Conservation (phyloP, 768 basidiomycete genomes). For the Naganishia kalamii region DNA sequence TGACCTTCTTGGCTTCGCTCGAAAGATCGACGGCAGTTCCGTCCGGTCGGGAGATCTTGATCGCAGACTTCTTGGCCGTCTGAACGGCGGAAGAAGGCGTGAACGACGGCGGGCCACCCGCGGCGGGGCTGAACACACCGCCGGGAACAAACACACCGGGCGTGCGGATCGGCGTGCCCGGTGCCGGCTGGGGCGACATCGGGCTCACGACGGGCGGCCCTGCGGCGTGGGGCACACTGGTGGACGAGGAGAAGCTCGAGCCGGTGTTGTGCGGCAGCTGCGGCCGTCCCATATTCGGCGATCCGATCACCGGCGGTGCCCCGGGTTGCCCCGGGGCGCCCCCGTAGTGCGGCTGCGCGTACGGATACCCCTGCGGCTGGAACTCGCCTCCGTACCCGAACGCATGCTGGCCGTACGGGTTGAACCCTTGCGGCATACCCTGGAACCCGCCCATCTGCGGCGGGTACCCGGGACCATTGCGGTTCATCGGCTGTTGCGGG, state of each 20-base stretch:
- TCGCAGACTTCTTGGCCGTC: slow-evolving; percentile 45
- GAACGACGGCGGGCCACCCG: slow-evolving; percentile 15
- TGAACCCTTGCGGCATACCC: slow-evolving; percentile 3
- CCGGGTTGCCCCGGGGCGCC: slow-evolving; percentile 7
- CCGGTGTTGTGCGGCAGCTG: slow-evolving; percentile 1
- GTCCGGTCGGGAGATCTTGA: slow-evolving; percentile 48
- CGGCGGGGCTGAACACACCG: slow-evolving; percentile 23
- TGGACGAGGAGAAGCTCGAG: slow-evolving; percentile 1
- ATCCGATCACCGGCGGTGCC: background rate
- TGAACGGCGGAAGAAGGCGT: slow-evolving; percentile 35
- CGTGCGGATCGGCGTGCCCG: slow-evolving; percentile 6
- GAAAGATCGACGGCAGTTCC: slow-evolving; percentile 53
- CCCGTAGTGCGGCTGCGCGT: background rate
- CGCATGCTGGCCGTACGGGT: background rate
- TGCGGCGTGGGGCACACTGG: background rate
- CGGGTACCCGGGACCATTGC: background rate
- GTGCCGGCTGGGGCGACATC: slow-evolving; percentile 1
- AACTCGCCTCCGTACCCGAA: background rate
- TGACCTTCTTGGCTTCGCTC: slow-evolving; percentile 48
- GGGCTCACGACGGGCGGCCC: background rate
- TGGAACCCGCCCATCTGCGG: background rate
- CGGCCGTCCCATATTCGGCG: slow-evolving; percentile 4
- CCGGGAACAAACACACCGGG: background rate
- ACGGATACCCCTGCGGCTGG: background rate
- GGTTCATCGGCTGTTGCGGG: slow-evolving; percentile 4